These are phyloP conservation scores for Castanospermum australe DNA, from an alignment of 306 rosid genomes.

Conservation along the genomic window DNA sequence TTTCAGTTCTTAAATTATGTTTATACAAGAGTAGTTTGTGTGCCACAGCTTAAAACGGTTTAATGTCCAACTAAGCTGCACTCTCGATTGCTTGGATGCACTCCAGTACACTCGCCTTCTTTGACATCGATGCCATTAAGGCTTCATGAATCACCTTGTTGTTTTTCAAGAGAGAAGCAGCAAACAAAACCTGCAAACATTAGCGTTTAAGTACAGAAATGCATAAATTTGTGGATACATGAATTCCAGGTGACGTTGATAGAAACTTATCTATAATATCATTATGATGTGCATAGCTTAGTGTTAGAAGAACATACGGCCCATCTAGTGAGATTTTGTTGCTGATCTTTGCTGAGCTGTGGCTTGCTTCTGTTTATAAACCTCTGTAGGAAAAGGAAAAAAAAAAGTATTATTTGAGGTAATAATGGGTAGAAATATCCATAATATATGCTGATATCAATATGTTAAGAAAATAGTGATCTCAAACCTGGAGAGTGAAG, in stretches of 20 bases:
- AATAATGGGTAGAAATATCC: background rate
- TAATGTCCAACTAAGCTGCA: conserved; percentile 38
- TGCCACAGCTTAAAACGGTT: background rate
- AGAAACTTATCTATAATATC: background rate
- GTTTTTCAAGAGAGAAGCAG: conserved; percentile 80
- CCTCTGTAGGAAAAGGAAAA: conserved; percentile 47
- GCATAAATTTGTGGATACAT: background rate
- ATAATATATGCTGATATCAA: too few relatives aligned
- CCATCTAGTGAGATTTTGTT: conserved; percentile 97
- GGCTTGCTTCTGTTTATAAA: conserved; percentile 92
- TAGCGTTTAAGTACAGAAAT: background rate
- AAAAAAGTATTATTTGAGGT: background rate
- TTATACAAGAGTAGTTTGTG: conserved; percentile 7
- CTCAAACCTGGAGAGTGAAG: conserved; percentile 61
- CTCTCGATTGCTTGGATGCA: conserved; percentile 85
- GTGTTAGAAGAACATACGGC: conserved; percentile 62
- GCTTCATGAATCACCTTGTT: conserved; percentile 71
- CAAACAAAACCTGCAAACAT: conserved; percentile 67
- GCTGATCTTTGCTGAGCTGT: conserved; percentile 83
- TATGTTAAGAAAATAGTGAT: background rate
- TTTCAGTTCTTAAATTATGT: background rate
- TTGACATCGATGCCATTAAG: conserved; percentile 64
- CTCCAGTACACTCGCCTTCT: conserved; percentile 66
- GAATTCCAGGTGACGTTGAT: background rate
- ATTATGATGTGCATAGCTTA: background rate